Conservation (phyloP, 257 asterid species). For the Penstemon barbatus region DNA sequence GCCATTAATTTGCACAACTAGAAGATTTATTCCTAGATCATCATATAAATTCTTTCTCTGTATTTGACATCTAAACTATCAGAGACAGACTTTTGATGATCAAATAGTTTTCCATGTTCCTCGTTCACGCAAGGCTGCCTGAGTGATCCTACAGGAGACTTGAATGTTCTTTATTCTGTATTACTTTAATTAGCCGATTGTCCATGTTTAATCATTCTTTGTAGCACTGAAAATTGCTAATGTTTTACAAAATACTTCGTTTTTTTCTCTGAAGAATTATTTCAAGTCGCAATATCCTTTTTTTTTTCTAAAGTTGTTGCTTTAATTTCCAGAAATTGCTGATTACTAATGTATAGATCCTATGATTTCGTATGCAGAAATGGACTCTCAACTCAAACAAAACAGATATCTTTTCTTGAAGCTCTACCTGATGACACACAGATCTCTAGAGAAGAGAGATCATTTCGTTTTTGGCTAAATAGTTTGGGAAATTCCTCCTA, state of each 20-base stretch:
- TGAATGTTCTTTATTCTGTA: constrained; percentile 6
- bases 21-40: no score
- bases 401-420: constrained; percentile 81
- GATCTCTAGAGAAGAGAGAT: constrained; percentile 88
- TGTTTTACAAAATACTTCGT: no score
- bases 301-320: background rate
- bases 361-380: constrained; percentile 50
- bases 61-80: no score
- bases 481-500: constrained; percentile 78
- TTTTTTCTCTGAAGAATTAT: no score
- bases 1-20: background rate
- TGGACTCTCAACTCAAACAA: constrained; percentile 83
- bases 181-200: background rate
- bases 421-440: constrained; percentile 77
- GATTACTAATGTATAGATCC: constrained; percentile 24
- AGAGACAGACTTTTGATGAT: no score
- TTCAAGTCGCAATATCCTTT: no score
- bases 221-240: background rate
- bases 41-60: no score
- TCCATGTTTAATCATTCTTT: background rate
- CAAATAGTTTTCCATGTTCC: background rate
- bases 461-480: constrained; percentile 91
- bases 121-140: background rate
- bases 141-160: constrained; percentile 6
- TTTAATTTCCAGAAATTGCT: constrained; percentile 9